Evolutionary conservation across 345 rosid genomes (phyloP), one percentile per base, ranked within the genome.

Genomic region (Hevea brasiliensis): DNA sequence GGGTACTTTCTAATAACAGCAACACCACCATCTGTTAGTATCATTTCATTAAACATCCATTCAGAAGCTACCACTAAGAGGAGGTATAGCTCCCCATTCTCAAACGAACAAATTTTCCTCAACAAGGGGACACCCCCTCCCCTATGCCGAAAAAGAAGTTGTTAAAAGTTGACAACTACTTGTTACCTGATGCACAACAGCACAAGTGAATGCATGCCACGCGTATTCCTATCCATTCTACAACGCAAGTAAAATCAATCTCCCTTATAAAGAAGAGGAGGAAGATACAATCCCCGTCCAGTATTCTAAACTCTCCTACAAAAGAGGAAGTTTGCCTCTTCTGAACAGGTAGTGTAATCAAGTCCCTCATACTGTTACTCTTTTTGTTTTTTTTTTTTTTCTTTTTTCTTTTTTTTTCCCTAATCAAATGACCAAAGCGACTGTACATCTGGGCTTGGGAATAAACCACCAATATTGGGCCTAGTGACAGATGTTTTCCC

Each of bases 371-470:
- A 72, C 68, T 81, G 80, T 77, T 79, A 76, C 81, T 32, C 37
- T 32, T 32, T 32, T 32, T 32, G 4, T 12, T 67, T 20, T 13
- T 55, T 73, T 77, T 76, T 11, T 12, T 67, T 20, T 13, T 55
- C n/a, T n/a, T 54, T 10, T 61, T 62, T 67, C 18, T 11, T 12
- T 67, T 20, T 13, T 55, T 73, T 77, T 76, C 77, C 65, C 79
- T 60, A 84, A 68, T 82, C 83, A 75, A 81, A 84, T 71, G 75
- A 85, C 98, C 94, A 90, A 82, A 87, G 86, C 66, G 93, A 85
- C 88, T 88, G 87, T 86, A 87, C 98, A 90, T 85, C 88, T 76
- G 84, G 75, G 82, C 67, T 75, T 71, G 85, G 80, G 81, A 79
- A 84, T 69, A 77, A 76, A 74, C 90, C 87, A 75, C 88, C 91